phyloP scores from a whole-genome alignment of 176 grass and related monocot species.

The Juncus effusus region DNA sequence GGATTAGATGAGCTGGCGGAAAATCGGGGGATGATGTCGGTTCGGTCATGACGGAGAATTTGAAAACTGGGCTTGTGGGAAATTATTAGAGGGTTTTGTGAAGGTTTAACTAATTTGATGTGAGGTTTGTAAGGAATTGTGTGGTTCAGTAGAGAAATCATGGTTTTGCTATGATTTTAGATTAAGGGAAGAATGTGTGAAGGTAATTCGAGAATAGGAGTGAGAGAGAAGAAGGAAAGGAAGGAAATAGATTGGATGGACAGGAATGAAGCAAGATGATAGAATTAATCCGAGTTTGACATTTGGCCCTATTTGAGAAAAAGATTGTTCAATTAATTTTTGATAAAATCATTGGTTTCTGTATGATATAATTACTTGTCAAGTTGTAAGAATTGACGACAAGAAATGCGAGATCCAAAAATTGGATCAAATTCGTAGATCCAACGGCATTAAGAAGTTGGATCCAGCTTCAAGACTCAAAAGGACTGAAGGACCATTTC shows the following conservation, averaged over 20 bases:
- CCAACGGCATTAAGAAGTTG: too few species aligned
- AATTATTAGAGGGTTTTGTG: conserved; percentile 26
- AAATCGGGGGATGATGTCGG: background rate
- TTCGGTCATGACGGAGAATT: background rate
- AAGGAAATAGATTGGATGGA: background rate
- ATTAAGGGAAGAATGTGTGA: background rate
- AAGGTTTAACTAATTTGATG: conserved; percentile 29
- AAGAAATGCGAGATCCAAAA: too few species aligned
- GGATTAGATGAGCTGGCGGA: background rate
- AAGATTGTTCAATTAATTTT: too few species aligned
- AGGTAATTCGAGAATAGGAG: background rate
- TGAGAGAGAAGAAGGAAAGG: background rate
- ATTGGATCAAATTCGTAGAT: too few species aligned
- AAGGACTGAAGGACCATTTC: too few species aligned
- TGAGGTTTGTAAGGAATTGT: conserved; percentile 24
- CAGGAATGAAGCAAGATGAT: background rate
- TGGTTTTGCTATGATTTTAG: background rate
- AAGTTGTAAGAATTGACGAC: too few species aligned
- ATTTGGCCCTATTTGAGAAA: too few species aligned
- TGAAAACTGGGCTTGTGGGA: conserved; percentile 5
- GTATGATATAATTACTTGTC: too few species aligned
- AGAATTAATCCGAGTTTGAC: background rate
- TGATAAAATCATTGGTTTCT: too few species aligned
- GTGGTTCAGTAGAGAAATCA: conserved; percentile 20
- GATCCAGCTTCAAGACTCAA: too few species aligned